phyloP scores from a whole-genome alignment of 176 grass and related monocot species.

The Rhynchospora tenuis region DNA sequence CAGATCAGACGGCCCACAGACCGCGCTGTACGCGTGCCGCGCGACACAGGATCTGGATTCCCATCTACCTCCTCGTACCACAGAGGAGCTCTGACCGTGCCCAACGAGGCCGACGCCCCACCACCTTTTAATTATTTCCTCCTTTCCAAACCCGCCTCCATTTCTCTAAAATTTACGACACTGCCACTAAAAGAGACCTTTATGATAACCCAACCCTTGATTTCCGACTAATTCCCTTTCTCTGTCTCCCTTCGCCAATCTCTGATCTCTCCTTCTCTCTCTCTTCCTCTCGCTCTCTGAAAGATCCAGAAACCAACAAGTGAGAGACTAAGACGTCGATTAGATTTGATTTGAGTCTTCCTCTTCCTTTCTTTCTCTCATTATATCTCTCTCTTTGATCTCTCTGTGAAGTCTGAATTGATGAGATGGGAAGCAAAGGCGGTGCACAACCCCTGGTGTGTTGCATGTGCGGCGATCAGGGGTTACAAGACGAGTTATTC shows the following conservation, averaged over 20 bases:
- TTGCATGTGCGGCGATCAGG: constrained; percentile 97
- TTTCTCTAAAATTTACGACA: neutral
- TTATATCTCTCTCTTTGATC: neutral
- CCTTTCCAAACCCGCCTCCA: neutral
- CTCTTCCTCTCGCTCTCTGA: neutral
- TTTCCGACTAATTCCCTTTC: constrained; percentile 12
- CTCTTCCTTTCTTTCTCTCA: constrained; percentile 1
- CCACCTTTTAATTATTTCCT: constrained; percentile 9
- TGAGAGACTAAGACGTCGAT: neutral
- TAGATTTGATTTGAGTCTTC: neutral
- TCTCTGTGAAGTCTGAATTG: neutral
- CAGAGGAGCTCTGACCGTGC: neutral
- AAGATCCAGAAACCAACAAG: constrained; percentile 15
- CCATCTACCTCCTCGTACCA: constrained; percentile 28
- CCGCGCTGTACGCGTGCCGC: too few relatives aligned
- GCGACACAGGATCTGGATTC: too few relatives aligned
- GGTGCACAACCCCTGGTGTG: constrained; percentile 36
- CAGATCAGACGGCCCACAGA: too few relatives aligned
- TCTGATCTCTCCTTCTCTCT: constrained; percentile 6
- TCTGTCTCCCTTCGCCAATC: neutral
- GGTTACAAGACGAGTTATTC: constrained; percentile 80
- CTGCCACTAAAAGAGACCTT: constrained; percentile 13
- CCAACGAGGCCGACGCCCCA: constrained; percentile 7
- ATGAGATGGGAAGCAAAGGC: constrained; percentile 53
- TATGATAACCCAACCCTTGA: constrained; percentile 18